These are phyloP conservation scores for Leishmania mexicana DNA, from an alignment of 208 protist genomes.

Conservation along the genomic window DNA sequence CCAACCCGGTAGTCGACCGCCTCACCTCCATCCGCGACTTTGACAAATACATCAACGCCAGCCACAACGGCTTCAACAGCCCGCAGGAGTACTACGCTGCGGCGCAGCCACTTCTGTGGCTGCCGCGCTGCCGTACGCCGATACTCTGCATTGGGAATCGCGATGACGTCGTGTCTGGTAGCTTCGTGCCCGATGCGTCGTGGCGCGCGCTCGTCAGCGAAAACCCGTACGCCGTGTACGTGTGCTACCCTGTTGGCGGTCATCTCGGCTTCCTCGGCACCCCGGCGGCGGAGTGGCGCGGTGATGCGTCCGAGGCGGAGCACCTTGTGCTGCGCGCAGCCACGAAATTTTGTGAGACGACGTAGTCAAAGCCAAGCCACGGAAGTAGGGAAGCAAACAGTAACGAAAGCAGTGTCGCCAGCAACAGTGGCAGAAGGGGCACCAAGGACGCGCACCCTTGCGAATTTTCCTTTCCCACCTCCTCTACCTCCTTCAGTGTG, in stretches of 20 bases:
- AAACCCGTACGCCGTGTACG: constrained; percentile 37
- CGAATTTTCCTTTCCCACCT: neutral
- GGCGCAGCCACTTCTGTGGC: constrained; percentile 44
- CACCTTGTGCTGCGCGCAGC: constrained; percentile 14
- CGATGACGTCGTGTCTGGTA: constrained; percentile 60
- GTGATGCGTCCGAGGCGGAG: constrained; percentile 30
- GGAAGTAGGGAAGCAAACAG: no score
- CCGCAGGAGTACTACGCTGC: constrained; percentile 44
- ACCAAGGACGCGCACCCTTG: no score
- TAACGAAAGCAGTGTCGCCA: neutral
- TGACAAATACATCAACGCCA: constrained; percentile 49
- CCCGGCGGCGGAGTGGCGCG: constrained; percentile 30
- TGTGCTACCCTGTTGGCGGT: constrained; percentile 56
- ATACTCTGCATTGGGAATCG: constrained; percentile 47
- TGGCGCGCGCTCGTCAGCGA: constrained; percentile 36
- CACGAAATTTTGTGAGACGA: constrained; percentile 17
- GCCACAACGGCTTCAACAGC: constrained; percentile 51
- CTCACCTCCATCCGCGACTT: constrained; percentile 37
- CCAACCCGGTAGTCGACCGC: constrained; percentile 20
- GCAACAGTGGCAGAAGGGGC: neutral
- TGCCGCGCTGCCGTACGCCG: constrained; percentile 36
- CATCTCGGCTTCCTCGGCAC: constrained; percentile 62
- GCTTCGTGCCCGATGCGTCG: constrained; percentile 13
- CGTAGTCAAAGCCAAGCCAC: neutral
- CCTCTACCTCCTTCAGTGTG: neutral